These are phyloP conservation scores for Paxillus involutus DNA, from an alignment of 768 basidiomycete species.

Conservation along the genomic window DNA sequence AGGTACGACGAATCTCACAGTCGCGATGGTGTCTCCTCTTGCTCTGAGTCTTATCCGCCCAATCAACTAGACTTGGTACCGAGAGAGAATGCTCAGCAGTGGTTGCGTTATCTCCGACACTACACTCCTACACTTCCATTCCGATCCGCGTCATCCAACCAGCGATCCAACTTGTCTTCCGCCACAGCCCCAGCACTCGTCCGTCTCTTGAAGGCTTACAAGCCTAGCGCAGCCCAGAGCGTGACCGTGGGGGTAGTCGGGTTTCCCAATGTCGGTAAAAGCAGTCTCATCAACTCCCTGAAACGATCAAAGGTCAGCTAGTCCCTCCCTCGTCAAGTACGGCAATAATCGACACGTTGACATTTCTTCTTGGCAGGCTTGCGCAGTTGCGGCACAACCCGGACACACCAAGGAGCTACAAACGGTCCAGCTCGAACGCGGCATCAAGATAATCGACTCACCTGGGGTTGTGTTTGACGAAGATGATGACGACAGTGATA, in stretches of 20 bases:
- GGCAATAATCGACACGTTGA: background rate
- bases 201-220: constrained; percentile 82
- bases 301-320: constrained; percentile 73
- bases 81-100: constrained; percentile 80
- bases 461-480: constrained; percentile 98
- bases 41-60: background rate
- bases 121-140: constrained; percentile 93
- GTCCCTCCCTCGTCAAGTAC: background rate
- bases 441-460: constrained; percentile 90
- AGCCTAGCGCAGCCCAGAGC: constrained; percentile 60
- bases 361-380: constrained; percentile 52
- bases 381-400: constrained; percentile 90
- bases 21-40: background rate
- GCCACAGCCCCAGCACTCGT: constrained; percentile 75
- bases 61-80: constrained; percentile 77
- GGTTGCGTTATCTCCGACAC: constrained; percentile 91
- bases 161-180: constrained; percentile 79
- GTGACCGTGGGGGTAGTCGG: constrained; percentile 91
- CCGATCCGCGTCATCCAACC: constrained; percentile 72
- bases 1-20: constrained; percentile 49
- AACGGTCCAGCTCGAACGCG: constrained; percentile 88
- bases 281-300: constrained; percentile 89
- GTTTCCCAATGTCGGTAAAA: constrained; percentile 98
- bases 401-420: constrained; percentile 94
- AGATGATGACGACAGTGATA: constrained; percentile 50